These are phyloP conservation scores for Paramyrothecium sp. DNA, from an alignment of 2,329 filamentous ascomycete genomes.

Conservation along the genomic window DNA sequence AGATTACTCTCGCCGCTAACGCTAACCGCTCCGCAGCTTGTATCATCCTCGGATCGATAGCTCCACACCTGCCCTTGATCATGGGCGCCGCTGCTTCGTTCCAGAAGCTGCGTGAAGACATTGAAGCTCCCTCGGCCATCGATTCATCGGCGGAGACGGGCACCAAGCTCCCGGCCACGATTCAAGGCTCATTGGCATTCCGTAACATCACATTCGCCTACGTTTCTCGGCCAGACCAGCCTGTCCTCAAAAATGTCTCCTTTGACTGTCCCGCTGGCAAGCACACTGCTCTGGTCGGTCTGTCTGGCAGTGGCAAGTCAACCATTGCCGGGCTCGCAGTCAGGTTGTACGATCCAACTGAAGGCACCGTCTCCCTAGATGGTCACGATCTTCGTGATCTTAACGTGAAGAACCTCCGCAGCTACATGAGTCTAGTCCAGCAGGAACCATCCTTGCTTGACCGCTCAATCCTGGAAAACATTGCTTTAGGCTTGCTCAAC, in stretches of 20 bases:
- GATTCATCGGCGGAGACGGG: conserved; percentile 36
- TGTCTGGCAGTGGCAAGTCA: conserved; percentile 58
- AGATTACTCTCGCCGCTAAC: not conserved
- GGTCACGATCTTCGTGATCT: conserved; percentile 45
- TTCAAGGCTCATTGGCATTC: conserved; percentile 28
- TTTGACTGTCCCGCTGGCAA: conserved; percentile 47
- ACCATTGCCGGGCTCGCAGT: conserved; percentile 54
- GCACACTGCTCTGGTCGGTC: conserved; percentile 56
- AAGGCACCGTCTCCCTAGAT: conserved; percentile 46
- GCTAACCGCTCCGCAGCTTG: conserved; percentile 37
- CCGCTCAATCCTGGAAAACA: conserved; percentile 49
- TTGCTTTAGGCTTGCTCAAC: conserved; percentile 47
- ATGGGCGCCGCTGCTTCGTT: conserved; percentile 57
- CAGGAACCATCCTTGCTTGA: conserved; percentile 44
- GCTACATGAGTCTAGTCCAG: conserved; percentile 42
- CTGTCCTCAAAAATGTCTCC: conserved; percentile 41
- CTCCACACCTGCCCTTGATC: conserved; percentile 61
- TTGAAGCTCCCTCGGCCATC: conserved; percentile 48
- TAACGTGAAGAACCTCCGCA: conserved; percentile 43
- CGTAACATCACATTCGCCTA: conserved; percentile 44
- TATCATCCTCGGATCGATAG: conserved; percentile 61
- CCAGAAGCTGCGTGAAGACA: conserved; percentile 55
- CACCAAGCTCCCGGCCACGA: conserved; percentile 34
- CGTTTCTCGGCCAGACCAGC: conserved; percentile 37
- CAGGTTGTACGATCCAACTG: conserved; percentile 55